Conservation (phyloP, 2,329 filamentous ascomycete genomes). For the Venturia pyrina region DNA sequence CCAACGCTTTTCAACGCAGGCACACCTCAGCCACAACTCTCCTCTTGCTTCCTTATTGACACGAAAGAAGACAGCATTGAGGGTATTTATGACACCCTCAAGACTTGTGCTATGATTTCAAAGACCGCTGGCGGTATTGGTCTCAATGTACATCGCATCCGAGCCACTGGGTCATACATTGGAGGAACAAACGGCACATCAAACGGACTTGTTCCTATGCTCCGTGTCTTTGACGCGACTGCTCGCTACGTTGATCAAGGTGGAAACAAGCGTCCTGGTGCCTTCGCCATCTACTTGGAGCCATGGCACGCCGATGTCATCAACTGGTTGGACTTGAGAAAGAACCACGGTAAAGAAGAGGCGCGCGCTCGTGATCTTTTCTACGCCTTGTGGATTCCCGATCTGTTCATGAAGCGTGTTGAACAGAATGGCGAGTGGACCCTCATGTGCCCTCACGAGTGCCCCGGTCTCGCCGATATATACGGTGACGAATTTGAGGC, state of each 20-base stretch:
- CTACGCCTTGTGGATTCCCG: conserved; percentile 95
- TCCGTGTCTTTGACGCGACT: conserved; percentile 98
- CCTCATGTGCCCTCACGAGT: conserved; percentile 95
- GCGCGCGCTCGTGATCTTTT: conserved; percentile 94
- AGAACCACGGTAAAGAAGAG: conserved; percentile 99
- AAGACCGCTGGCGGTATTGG: conserved; percentile 99
- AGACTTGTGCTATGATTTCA: conserved; percentile 99
- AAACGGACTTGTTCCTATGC: conserved; percentile 95
- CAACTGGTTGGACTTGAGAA: conserved; percentile 91
- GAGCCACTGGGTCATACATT: conserved; percentile 96
- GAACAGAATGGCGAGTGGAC: conserved; percentile 97
- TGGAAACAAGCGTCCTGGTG: conserved; percentile 97
- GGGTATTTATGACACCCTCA: conserved; percentile 97
- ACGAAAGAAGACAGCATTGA: conserved; percentile 99
- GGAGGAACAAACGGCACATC: conserved; percentile 96
- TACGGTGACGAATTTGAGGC: conserved; percentile 97
- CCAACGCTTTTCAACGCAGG: conserved; percentile 97
- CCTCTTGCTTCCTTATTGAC: conserved; percentile 97
- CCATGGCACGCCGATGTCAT: conserved; percentile 98
- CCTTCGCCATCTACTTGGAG: conserved; percentile 97
- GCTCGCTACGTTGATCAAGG: conserved; percentile 97
- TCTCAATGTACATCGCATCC: conserved; percentile 91
- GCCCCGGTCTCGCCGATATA: conserved; percentile 86
- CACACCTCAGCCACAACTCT: conserved; percentile 87
- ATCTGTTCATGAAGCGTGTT: conserved; percentile 99